Percentiles rank a stretch among this genome's conserved stretches.
Evolutionary conservation across 129 eudicot species (phyloP).

Genomic region (Silybum marianum): DNA sequence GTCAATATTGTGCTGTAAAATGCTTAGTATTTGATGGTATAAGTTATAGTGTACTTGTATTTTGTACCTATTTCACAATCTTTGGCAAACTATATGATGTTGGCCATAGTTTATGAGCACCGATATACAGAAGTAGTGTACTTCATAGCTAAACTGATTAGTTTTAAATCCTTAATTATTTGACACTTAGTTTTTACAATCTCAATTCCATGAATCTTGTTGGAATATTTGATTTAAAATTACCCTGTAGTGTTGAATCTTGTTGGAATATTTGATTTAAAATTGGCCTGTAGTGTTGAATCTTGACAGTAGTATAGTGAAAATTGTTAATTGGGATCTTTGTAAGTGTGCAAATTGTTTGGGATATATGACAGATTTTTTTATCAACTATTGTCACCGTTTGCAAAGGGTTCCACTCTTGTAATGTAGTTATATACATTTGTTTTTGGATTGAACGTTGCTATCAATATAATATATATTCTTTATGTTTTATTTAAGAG

Average conservation of each 20-base stretch:
- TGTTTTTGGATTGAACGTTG: too few relatives aligned
- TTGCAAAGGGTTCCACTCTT: too few relatives aligned
- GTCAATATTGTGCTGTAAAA: neutral
- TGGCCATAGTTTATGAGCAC: slow-evolving; percentile 75
- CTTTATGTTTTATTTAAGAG: neutral
- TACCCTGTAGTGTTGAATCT: neutral
- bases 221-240: neutral
- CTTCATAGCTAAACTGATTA: too few relatives aligned
- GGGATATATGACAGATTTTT: neutral
- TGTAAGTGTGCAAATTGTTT: neutral
- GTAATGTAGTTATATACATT: too few relatives aligned
- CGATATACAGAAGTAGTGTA: slow-evolving; percentile 53
- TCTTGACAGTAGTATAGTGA: neutral
- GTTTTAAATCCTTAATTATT: too few relatives aligned
- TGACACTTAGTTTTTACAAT: too few relatives aligned
- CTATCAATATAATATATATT: too few relatives aligned
- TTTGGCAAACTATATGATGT: slow-evolving; percentile 67
- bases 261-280: neutral
- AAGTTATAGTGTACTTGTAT: slow-evolving; percentile 17
- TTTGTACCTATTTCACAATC: slow-evolving; percentile 78
- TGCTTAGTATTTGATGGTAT: neutral
- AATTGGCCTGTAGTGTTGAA: neutral
- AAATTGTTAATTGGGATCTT: neutral
- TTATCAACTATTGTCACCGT: too few relatives aligned
- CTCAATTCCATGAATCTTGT: neutral